Evolutionary conservation across 2,329 filamentous ascomycete species (phyloP), one percentile per base, ranked within the genome.

Genomic region (Lachnellula arida): DNA sequence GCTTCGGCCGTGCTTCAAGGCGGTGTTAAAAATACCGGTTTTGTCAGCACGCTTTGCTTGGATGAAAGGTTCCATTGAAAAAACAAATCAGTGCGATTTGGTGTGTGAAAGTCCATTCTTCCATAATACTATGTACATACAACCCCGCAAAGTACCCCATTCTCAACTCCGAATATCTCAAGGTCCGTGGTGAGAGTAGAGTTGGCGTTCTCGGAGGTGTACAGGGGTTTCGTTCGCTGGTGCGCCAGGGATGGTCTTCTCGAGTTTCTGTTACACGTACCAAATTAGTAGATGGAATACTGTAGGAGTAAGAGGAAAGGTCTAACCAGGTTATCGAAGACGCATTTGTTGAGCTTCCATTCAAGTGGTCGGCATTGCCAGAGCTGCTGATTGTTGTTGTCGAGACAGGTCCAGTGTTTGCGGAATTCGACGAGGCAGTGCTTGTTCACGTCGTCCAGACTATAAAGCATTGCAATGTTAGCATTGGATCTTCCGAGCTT

Each of bases 341-440:
- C 92, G 75, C 94, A 99, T 77, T 87, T 88, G 81, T 97, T 99
- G 68, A 99, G 78, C 71, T 86, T 86, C 83, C 90, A 87, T 80
- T 99, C 94, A 62, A 82, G 79, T 69, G 85, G 86, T 67, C 94
- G 85, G 79, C 94, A 99, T 71, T 97, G 91, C 88, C 91, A 99
- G 58, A 97, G 78, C 76, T 96, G 90, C 71, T 99, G 94, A 80
- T 99, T 99, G 79, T 95, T 92, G 78, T 96, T 87, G 71, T 99
- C 94, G 56, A 99, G 81, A 71, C 94, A 99, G 69, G 90, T 81
- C 91, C 92, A 99, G 78, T 99, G 94, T 70, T 84, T 82, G 67
- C 90, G 87, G 81, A 99, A 99, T 75, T 96, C 83, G 60, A 87
- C 81, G 55, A 99, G 78, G 76, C 94, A 99, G 79, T 90, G 85